These are phyloP conservation scores for Colletotrichum orchidophilum DNA, from an alignment of 2,329 filamentous ascomycete genomes.

Conservation along the genomic window DNA sequence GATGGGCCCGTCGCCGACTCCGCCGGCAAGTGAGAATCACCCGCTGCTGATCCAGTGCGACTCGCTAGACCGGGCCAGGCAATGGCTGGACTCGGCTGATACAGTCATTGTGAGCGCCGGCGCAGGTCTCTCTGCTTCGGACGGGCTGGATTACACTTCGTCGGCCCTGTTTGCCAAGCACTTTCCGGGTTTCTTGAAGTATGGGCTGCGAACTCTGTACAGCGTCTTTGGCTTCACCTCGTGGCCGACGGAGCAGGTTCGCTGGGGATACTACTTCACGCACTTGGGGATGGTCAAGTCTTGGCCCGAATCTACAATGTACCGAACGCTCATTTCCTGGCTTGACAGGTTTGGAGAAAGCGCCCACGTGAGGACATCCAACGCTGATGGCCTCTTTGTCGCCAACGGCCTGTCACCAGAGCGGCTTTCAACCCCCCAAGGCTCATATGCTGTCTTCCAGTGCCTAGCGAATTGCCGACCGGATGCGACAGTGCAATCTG, in stretches of 20 bases:
- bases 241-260: conserved; percentile 41
- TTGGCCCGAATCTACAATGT: conserved; percentile 40
- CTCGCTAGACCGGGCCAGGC: conserved; percentile 20
- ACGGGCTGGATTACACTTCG: conserved; percentile 45
- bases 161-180: conserved; percentile 40
- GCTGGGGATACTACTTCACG: conserved; percentile 46
- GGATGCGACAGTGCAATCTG: conserved; percentile 39
- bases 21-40: conserved; percentile 1
- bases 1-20: background rate
- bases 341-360: conserved; percentile 11
- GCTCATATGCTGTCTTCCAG: conserved; percentile 42
- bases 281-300: conserved; percentile 40
- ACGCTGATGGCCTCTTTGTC: conserved; percentile 45
- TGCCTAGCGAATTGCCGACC: conserved; percentile 41
- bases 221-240: conserved; percentile 43
- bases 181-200: conserved; percentile 41
- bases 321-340: conserved; percentile 32
- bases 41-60: conserved; percentile 9
- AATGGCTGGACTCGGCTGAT: conserved; percentile 40
- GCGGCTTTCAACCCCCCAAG: conserved; percentile 43
- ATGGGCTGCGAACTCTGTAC: conserved; percentile 43
- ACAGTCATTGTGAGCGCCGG: conserved; percentile 43
- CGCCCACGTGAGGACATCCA: conserved; percentile 42
- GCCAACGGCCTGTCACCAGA: conserved; percentile 39
- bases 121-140: conserved; percentile 46